These are phyloP conservation scores for Daldinia sp. DNA, from an alignment of 2,329 filamentous ascomycete species.

Conservation along the genomic window DNA sequence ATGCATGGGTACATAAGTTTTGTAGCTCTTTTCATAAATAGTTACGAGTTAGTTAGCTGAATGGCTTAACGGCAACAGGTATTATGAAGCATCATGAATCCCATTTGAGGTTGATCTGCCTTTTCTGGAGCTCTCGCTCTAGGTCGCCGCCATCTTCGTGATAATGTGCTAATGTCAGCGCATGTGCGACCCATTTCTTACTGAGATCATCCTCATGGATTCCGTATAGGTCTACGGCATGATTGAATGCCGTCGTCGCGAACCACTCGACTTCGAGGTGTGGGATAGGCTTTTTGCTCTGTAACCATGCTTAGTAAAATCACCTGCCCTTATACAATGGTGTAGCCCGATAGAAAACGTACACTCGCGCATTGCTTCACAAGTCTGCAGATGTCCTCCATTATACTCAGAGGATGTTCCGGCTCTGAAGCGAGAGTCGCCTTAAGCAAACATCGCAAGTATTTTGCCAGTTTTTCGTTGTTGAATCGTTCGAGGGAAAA, in stretches of 20 bases:
- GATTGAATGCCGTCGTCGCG: slow-evolving; percentile 73
- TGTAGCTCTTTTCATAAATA: not conserved
- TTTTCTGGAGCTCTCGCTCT: slow-evolving; percentile 54
- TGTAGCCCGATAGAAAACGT: slow-evolving; percentile 28
- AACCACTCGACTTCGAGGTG: slow-evolving; percentile 78
- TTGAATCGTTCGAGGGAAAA: slow-evolving; percentile 66
- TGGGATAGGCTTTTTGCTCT: slow-evolving; percentile 64
- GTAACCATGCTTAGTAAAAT: slow-evolving; percentile 8
- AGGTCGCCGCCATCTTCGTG: slow-evolving; percentile 62
- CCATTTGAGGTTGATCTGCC: slow-evolving; percentile 53
- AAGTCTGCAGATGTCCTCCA: slow-evolving; percentile 68
- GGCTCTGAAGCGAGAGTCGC: slow-evolving; percentile 67
- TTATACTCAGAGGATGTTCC: slow-evolving; percentile 63
- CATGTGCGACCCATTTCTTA: slow-evolving; percentile 68
- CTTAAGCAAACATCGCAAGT: slow-evolving; percentile 80
- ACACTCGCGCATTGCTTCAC: slow-evolving; percentile 61
- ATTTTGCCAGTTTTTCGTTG: slow-evolving; percentile 71
- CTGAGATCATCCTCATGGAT: slow-evolving; percentile 62
- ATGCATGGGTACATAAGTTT: not conserved
- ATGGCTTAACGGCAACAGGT: not conserved
- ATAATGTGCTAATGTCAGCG: slow-evolving; percentile 68
- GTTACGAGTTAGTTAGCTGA: not conserved
- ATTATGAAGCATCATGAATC: slow-evolving; percentile 19
- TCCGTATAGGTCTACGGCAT: slow-evolving; percentile 71
- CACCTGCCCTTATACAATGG: not conserved